Evolutionary conservation across 2,329 filamentous ascomycete species (phyloP).

Genomic region (Leptographium galeiforme): DNA sequence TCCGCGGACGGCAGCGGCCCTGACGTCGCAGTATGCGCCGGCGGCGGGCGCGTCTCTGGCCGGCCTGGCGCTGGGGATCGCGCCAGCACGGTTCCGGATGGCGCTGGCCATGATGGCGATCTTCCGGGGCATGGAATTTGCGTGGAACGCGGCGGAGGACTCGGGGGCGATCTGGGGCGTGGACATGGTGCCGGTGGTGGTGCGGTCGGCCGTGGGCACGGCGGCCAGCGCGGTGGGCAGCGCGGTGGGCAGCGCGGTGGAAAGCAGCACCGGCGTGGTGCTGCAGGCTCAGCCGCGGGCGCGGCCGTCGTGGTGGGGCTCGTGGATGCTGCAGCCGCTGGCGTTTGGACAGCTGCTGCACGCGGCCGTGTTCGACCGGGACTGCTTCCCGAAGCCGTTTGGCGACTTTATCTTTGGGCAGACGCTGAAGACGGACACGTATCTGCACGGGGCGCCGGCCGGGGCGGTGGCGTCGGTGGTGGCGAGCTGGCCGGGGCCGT

Average conservation of each 20-base stretch:
- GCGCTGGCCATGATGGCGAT: slow-evolving; percentile 71
- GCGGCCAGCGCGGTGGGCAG: slow-evolving; percentile 10
- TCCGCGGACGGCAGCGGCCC: slow-evolving; percentile 55
- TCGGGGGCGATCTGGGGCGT: slow-evolving; percentile 54
- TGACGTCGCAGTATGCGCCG: slow-evolving; percentile 75
- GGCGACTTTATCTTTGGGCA: slow-evolving; percentile 50
- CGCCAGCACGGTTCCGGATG: slow-evolving; percentile 51
- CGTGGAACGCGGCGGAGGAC: slow-evolving; percentile 71
- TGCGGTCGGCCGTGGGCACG: slow-evolving; percentile 20
- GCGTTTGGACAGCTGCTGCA: slow-evolving; percentile 66
- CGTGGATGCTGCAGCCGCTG: slow-evolving; percentile 68
- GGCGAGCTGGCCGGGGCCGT: slow-evolving; percentile 60
- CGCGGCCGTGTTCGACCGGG: slow-evolving; percentile 62
- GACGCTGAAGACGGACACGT: slow-evolving; percentile 46
- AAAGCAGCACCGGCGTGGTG: not conserved
- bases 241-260: slow-evolving; percentile 18
- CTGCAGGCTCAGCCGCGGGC: slow-evolving; percentile 30
- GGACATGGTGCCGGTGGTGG: slow-evolving; percentile 25
- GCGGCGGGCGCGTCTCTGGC: slow-evolving; percentile 84
- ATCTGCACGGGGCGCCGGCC: slow-evolving; percentile 60
- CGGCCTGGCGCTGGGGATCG: slow-evolving; percentile 69
- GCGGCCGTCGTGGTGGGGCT: slow-evolving; percentile 71
- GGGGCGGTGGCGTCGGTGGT: slow-evolving; percentile 43
- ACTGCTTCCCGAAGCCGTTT: slow-evolving; percentile 45
- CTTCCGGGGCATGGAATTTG: slow-evolving; percentile 72